A percentile compares a stretch with the other conserved stretches of the same genome.
Conservation (phyloP, 768 basidiomycete genomes). For the Dentipellis sp. region DNA sequence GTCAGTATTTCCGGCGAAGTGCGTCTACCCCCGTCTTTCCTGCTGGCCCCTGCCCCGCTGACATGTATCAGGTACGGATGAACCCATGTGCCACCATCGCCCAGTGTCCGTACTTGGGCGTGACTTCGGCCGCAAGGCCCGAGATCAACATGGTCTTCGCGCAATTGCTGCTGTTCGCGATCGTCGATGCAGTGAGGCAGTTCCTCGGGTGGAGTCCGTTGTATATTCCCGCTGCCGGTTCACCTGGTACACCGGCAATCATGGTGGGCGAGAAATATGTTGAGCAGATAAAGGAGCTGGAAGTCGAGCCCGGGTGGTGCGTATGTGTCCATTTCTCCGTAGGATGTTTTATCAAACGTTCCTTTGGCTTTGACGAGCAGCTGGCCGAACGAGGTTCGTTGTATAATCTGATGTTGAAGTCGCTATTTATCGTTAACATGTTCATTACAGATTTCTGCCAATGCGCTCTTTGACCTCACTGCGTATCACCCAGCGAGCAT, state of each 20-base stretch:
- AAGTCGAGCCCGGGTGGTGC: not conserved
- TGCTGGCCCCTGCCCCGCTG: not conserved
- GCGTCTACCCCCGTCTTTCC: not conserved
- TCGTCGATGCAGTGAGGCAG: not conserved
- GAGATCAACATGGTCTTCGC: not conserved
- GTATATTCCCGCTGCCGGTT: not conserved
- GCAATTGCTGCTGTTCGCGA: not conserved
- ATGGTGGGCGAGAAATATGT: not conserved
- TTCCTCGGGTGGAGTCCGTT: not conserved
- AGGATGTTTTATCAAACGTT: not conserved
- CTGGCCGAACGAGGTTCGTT: not conserved
- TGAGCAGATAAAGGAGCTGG: not conserved
- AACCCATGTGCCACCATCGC: constrained; percentile 22
- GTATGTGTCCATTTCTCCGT: not conserved
- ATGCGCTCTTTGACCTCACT: not conserved
- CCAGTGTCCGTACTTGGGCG: constrained; percentile 27
- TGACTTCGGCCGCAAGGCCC: not conserved
- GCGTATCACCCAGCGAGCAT: not conserved
- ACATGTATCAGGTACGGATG: constrained; percentile 14
- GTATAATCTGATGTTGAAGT: not conserved
- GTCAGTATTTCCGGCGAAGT: not conserved
- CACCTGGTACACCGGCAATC: not conserved
- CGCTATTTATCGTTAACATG: not conserved
- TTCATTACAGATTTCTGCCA: not conserved
- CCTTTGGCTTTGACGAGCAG: not conserved